Conservation (phyloP, 2,329 filamentous ascomycete genomes). For the Phyllosticta paracitricarpa region DNA sequence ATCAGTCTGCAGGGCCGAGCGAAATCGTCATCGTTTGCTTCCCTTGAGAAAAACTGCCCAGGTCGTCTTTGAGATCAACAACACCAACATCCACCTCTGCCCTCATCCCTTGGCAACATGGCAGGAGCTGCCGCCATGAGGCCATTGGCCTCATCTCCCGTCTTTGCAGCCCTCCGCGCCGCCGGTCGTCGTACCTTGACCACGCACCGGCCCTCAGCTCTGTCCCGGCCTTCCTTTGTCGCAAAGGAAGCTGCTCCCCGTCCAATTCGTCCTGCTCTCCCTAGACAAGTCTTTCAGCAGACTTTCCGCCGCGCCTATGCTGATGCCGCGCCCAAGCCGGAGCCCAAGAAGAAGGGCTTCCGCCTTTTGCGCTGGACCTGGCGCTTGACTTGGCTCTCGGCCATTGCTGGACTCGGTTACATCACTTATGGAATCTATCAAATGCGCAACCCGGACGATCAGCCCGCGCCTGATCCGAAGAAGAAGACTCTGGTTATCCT, state of each 20-base stretch:
- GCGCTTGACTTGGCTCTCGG: slow-evolving; percentile 69
- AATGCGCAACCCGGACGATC: slow-evolving; percentile 70
- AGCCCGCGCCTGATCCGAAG: slow-evolving; percentile 65
- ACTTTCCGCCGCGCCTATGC: slow-evolving; percentile 26
- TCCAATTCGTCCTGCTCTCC: background rate
- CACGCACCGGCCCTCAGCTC: slow-evolving; percentile 21
- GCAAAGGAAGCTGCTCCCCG: slow-evolving; percentile 12
- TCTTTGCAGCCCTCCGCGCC: slow-evolving; percentile 20
- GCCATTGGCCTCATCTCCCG: slow-evolving; percentile 21
- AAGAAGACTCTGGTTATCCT: slow-evolving; percentile 98
- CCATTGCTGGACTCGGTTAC: slow-evolving; percentile 59
- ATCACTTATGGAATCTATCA: slow-evolving; percentile 74
- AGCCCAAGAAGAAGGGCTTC: slow-evolving; percentile 46
- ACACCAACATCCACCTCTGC: background rate
- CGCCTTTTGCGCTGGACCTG: slow-evolving; percentile 69
- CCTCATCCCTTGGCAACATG: slow-evolving; percentile 7
- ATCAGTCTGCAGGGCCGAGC: slow-evolving; percentile 4
- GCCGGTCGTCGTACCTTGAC: slow-evolving; percentile 26
- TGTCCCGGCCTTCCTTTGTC: slow-evolving; percentile 21
- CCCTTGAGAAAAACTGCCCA: slow-evolving; percentile 6
- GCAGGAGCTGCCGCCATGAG: slow-evolving; percentile 25
- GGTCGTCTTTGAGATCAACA: background rate
- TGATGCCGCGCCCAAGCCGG: slow-evolving; percentile 17
- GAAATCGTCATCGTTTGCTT: slow-evolving; percentile 8
- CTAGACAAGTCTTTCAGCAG: slow-evolving; percentile 16